Percentiles rank a stretch among this genome's conserved stretches.
These are phyloP conservation scores for Aspergillus cavernicola DNA, from an alignment of 495 filamentous ascomycete genomes.

Conservation along the genomic window DNA sequence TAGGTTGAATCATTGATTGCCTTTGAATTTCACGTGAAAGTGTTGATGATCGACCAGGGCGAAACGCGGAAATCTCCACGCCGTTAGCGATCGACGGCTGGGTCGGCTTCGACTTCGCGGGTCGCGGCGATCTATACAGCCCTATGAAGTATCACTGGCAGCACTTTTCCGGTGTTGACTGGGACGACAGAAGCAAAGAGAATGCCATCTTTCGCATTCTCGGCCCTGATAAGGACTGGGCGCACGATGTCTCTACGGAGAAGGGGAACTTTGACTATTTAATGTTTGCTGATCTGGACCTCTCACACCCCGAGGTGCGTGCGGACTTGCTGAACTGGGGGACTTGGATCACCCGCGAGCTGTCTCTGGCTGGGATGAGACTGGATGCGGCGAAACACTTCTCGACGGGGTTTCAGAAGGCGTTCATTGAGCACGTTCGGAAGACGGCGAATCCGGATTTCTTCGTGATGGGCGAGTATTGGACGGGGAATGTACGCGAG, in stretches of 20 bases:
- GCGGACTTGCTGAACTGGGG: constrained; percentile 64
- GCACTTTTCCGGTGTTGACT: constrained; percentile 69
- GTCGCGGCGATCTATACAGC: constrained; percentile 57
- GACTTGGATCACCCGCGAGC: constrained; percentile 54
- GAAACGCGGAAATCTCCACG: constrained; percentile 49
- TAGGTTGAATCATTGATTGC: constrained; percentile 18
- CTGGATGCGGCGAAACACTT: constrained; percentile 75
- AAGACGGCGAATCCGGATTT: constrained; percentile 44
- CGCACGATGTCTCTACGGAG: constrained; percentile 57
- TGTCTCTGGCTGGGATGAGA: constrained; percentile 60
- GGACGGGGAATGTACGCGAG: constrained; percentile 55
- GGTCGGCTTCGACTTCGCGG: constrained; percentile 63
- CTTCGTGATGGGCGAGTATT: constrained; percentile 72
- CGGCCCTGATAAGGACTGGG: constrained; percentile 63
- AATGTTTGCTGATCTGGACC: constrained; percentile 65
- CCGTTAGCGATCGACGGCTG: constrained; percentile 62
- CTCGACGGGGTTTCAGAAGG: constrained; percentile 56
- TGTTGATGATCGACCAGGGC: constrained; percentile 31
- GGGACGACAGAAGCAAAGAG: constrained; percentile 51
- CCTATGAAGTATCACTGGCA: constrained; percentile 63
- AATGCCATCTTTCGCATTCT: constrained; percentile 64
- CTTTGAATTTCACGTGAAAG: neutral
- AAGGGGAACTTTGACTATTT: constrained; percentile 72
- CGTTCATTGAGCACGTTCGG: constrained; percentile 54
- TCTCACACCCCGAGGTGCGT: constrained; percentile 59